These are phyloP conservation scores for Coelastrella sp. DNA, from an alignment of 139 green algal species.

Conservation along the genomic window DNA sequence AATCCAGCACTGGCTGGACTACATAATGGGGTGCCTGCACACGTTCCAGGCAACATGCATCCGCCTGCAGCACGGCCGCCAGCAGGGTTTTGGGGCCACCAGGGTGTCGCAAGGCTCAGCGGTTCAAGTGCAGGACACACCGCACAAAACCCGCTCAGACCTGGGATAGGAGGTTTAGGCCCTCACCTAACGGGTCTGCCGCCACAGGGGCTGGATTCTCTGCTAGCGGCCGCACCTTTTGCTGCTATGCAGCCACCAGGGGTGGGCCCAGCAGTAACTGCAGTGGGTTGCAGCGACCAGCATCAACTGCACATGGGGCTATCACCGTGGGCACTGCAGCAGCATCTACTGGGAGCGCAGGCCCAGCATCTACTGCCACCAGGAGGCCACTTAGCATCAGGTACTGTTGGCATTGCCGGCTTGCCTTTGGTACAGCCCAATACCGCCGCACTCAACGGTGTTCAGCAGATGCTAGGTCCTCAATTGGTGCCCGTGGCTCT, in stretches of 20 bases:
- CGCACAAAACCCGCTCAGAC: not conserved
- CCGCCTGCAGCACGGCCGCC: not conserved
- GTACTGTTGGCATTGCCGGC: not conserved
- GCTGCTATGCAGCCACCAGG: not conserved
- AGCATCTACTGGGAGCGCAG: not conserved
- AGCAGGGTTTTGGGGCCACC: not conserved
- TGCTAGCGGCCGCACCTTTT: not conserved
- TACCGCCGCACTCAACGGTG: not conserved
- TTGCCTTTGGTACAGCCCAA: not conserved
- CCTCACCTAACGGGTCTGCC: not conserved
- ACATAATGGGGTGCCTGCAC: not conserved
- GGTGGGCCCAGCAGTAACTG: not conserved
- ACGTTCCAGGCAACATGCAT: not conserved
- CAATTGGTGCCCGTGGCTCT: slow-evolving; percentile 19
- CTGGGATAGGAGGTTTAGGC: not conserved
- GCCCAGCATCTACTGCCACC: not conserved
- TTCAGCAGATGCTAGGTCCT: not conserved
- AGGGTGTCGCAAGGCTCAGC: not conserved
- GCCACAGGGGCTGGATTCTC: not conserved
- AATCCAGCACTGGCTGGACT: not conserved
- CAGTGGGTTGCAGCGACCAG: not conserved
- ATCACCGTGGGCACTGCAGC: not conserved
- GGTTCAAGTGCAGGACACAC: too few species aligned
- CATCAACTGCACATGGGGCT: not conserved
- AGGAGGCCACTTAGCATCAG: not conserved